Evolutionary conservation across 176 grass and related monocot species (phyloP).

Genomic region (Oryza punctata): DNA sequence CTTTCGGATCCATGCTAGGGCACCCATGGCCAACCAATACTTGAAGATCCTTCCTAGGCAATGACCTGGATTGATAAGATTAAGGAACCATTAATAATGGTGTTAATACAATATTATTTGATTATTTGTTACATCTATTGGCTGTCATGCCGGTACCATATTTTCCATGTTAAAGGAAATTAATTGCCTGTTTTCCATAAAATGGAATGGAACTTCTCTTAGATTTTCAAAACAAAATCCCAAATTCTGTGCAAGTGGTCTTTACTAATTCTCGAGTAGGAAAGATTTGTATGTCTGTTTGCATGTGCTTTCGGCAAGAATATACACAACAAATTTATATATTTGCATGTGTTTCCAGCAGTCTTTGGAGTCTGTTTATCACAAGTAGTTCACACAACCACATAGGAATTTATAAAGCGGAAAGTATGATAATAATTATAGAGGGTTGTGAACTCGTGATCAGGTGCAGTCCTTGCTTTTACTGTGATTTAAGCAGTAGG

Average conservation of each 20-base stretch:
- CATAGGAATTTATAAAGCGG: background rate
- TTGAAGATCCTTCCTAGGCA: constrained; percentile 89
- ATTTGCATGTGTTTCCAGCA: background rate
- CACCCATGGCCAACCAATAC: constrained; percentile 88
- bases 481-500: background rate
- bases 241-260: background rate
- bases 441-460: background rate
- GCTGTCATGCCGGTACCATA: background rate
- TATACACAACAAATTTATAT: background rate
- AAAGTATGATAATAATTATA: background rate
- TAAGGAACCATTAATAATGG: constrained; percentile 28
- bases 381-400: background rate
- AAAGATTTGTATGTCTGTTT: constrained; percentile 12
- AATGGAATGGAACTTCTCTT: background rate
- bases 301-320: constrained; percentile 11
- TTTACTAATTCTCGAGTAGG: background rate
- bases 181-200: background rate
- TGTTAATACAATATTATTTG: background rate
- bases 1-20: constrained; percentile 76
- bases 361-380: background rate
- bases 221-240: background rate
- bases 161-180: background rate
- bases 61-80: constrained; percentile 55
- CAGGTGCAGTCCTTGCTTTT: background rate
- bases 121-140: constrained; percentile 5